Percentiles rank a stretch among this genome's conserved stretches.
phyloP scores from a whole-genome alignment of 140 eudicot species.

The Stevia rebaudiana region DNA sequence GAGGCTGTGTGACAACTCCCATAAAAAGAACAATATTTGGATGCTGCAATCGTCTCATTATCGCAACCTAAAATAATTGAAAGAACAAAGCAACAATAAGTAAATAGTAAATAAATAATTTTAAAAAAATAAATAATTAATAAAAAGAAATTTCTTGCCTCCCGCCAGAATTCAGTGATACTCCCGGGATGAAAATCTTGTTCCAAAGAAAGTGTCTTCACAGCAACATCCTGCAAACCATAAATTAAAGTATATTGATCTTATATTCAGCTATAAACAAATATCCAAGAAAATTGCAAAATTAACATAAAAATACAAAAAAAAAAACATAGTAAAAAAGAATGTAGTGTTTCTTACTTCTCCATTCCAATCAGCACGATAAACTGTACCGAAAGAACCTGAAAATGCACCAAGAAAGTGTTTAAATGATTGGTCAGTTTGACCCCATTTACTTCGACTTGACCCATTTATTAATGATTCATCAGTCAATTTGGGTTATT shows the following conservation, averaged over 20 bases:
- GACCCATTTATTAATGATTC: background rate
- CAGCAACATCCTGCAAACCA: slow-evolving; percentile 85
- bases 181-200: slow-evolving; percentile 82
- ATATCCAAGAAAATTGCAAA: background rate
- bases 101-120: background rate
- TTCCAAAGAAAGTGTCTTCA: slow-evolving; percentile 76
- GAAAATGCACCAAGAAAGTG: slow-evolving; percentile 25
- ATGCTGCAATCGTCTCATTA: slow-evolving; percentile 93
- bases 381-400: slow-evolving; percentile 95
- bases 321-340: background rate
- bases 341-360: slow-evolving; percentile 54
- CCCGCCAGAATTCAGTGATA: slow-evolving; percentile 72
- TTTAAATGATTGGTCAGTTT: background rate
- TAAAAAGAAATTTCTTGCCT: slow-evolving; percentile 42
- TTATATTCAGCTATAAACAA: background rate
- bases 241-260: background rate
- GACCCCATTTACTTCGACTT: too few relatives aligned
- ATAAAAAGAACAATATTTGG: slow-evolving; percentile 96
- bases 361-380: slow-evolving; percentile 96
- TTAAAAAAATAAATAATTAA: slow-evolving; percentile 3
- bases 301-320: background rate
- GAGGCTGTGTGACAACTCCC: slow-evolving; percentile 98
- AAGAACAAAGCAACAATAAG: slow-evolving; percentile 1
- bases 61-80: slow-evolving; percentile 58
- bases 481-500: background rate